Evolutionary conservation across 495 filamentous ascomycete species (phyloP).

Genomic region (Aspergillus baeticus): DNA sequence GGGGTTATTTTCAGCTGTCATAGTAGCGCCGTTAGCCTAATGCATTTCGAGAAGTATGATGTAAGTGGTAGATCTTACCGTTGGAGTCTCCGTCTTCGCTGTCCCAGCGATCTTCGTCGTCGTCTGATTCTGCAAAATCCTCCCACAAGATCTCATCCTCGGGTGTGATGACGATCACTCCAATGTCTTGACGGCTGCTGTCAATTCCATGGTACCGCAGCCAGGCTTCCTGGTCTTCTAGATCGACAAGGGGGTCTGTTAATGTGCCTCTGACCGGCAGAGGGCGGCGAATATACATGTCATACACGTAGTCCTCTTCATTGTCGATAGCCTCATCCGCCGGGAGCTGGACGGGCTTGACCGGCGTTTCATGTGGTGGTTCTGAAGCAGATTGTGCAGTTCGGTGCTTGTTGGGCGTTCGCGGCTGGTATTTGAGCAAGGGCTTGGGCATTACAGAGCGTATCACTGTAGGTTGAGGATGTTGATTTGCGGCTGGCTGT

Average conservation of each 20-base stretch:
- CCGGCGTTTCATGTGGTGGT: conserved; percentile 17
- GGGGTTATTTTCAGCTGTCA: conserved; percentile 60
- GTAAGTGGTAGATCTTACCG: conserved; percentile 33
- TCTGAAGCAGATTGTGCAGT: conserved; percentile 8
- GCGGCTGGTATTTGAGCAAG: conserved; percentile 40
- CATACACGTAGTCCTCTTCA: conserved; percentile 62
- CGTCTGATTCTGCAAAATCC: conserved; percentile 51
- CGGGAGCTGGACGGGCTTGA: conserved; percentile 8
- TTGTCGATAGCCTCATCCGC: conserved; percentile 30
- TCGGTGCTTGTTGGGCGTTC: conserved; percentile 32
- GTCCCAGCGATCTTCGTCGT: conserved; percentile 52
- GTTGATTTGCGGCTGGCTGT: conserved; percentile 16
- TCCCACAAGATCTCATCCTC: conserved; percentile 61
- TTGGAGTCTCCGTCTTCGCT: conserved; percentile 64
- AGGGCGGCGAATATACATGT: conserved; percentile 56
- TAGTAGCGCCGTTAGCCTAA: conserved; percentile 6
- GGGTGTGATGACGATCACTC: conserved; percentile 57
- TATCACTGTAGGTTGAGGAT: background rate
- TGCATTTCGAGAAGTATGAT: background rate
- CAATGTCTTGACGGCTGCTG: conserved; percentile 42
- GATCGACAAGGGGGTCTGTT: conserved; percentile 32
- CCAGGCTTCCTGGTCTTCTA: conserved; percentile 31
- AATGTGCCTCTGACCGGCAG: conserved; percentile 30
- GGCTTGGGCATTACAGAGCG: conserved; percentile 23
- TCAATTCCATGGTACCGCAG: conserved; percentile 31